Percentiles rank a stretch among this genome's conserved stretches.
Evolutionary conservation across 768 basidiomycete species (phyloP).

Genomic region (Rhizopogon salebrosus): DNA sequence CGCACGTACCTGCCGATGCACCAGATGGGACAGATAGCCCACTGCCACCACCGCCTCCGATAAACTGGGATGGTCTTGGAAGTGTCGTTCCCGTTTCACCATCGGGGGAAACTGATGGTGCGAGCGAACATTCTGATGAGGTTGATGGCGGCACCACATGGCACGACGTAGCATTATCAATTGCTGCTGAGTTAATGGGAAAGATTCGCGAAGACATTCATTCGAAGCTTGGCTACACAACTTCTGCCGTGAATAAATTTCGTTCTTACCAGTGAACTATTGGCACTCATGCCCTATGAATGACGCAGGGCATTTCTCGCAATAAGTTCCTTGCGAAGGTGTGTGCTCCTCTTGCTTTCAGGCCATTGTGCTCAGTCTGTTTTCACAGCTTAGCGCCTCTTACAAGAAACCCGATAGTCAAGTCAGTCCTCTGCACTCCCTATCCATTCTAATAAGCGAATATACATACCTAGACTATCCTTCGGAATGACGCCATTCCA

Average conservation of each 20-base stretch:
- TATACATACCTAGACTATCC: constrained; percentile 54
- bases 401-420: constrained; percentile 90
- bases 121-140: constrained; percentile 11
- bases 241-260: constrained; percentile 66
- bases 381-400: constrained; percentile 71
- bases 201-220: constrained; percentile 65
- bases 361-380: constrained; percentile 1
- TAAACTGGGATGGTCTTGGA: constrained; percentile 59
- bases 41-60: constrained; percentile 65
- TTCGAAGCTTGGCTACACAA: constrained; percentile 81
- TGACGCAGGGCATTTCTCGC: constrained; percentile 71
- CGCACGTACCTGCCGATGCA: constrained; percentile 60
- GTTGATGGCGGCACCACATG: constrained; percentile 52
- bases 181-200: constrained; percentile 85
- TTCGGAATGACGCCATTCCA: constrained; percentile 80
- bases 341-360: neutral
- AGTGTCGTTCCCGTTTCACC: constrained; percentile 55
- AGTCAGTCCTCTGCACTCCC: constrained; percentile 33
- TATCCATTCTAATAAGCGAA: neutral
- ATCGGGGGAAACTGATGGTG: constrained; percentile 15
- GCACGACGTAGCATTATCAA: constrained; percentile 89
- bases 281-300: neutral
- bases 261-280: neutral
- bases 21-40: constrained; percentile 70
- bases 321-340: constrained; percentile 97